These are phyloP conservation scores for Coniochaeta hoffmannii DNA, from an alignment of 2,329 filamentous ascomycete genomes.

Conservation along the genomic window DNA sequence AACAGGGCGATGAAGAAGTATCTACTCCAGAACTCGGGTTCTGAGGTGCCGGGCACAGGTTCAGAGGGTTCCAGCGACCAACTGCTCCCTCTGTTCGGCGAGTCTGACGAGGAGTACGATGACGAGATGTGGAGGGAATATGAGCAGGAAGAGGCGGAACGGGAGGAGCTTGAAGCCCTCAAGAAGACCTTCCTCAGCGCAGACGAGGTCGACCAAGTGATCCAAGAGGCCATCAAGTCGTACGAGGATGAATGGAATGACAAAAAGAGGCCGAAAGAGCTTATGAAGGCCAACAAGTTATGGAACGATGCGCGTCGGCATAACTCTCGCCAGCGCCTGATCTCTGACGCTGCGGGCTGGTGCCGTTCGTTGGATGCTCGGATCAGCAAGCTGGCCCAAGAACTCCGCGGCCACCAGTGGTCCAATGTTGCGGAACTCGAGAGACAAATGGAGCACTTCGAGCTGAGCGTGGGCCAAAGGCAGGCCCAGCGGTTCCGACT, in stretches of 20 bases:
- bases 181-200: slow-evolving; percentile 24
- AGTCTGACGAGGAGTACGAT: slow-evolving; percentile 40
- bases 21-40: slow-evolving; percentile 16
- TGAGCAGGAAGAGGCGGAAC: slow-evolving; percentile 41
- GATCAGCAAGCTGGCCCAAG: slow-evolving; percentile 45
- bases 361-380: slow-evolving; percentile 39
- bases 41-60: background rate
- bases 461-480: slow-evolving; percentile 57
- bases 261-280: slow-evolving; percentile 47
- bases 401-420: slow-evolving; percentile 49
- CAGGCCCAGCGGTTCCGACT: slow-evolving; percentile 45
- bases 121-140: slow-evolving; percentile 43
- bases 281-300: slow-evolving; percentile 47
- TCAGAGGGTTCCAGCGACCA: slow-evolving; percentile 21
- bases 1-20: slow-evolving; percentile 31
- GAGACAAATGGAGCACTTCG: slow-evolving; percentile 49
- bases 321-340: slow-evolving; percentile 30
- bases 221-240: slow-evolving; percentile 45
- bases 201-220: slow-evolving; percentile 40
- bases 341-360: slow-evolving; percentile 33
- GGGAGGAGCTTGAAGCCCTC: slow-evolving; percentile 14
- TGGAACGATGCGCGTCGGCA: slow-evolving; percentile 52
- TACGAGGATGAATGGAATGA: slow-evolving; percentile 49
- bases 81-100: slow-evolving; percentile 42
- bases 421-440: slow-evolving; percentile 41